Evolutionary conservation across 805 yeast genomes (phyloP).

Genomic region (Teunomyces lycoperdinae): DNA sequence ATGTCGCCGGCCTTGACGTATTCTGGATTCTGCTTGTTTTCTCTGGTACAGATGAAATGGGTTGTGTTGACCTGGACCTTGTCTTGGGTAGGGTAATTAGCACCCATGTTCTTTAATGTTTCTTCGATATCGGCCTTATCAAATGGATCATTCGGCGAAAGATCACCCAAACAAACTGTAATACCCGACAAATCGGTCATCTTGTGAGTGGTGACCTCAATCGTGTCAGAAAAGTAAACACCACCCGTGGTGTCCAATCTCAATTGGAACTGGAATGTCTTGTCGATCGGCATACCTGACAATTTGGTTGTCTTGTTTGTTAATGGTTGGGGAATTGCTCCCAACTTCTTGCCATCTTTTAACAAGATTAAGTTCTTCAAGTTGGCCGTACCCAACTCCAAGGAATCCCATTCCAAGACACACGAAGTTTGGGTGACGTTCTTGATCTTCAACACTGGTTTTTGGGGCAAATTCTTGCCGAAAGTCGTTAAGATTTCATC

Average conservation of each 20-base stretch:
- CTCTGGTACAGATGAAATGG: constrained; percentile 73
- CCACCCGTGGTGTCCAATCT: constrained; percentile 89
- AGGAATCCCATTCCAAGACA: constrained; percentile 90
- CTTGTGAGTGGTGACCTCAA: constrained; percentile 81
- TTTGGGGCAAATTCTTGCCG: constrained; percentile 68
- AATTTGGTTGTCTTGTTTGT: constrained; percentile 78
- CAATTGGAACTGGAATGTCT: constrained; percentile 74
- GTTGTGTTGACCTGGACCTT: constrained; percentile 87
- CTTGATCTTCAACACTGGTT: constrained; percentile 64
- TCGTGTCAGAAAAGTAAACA: constrained; percentile 60
- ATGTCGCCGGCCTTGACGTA: constrained; percentile 75
- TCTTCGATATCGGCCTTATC: constrained; percentile 53
- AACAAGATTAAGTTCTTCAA: constrained; percentile 73
- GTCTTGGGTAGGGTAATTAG: constrained; percentile 65
- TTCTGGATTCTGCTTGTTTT: constrained; percentile 63
- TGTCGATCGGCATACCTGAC: constrained; percentile 88
- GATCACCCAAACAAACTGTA: constrained; percentile 83
- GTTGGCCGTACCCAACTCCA: constrained; percentile 78
- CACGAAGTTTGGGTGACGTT: constrained; percentile 94
- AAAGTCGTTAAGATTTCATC: constrained; percentile 67
- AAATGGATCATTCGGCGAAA: constrained; percentile 53
- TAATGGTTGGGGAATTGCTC: constrained; percentile 80
- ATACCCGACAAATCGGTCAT: constrained; percentile 96
- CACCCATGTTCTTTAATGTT: constrained; percentile 70
- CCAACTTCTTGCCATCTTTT: constrained; percentile 71